Percentiles rank a stretch among this genome's conserved stretches.
These are phyloP conservation scores for Talaromyces sp. DNA, from an alignment of 2,329 filamentous ascomycete genomes.

Conservation along the genomic window DNA sequence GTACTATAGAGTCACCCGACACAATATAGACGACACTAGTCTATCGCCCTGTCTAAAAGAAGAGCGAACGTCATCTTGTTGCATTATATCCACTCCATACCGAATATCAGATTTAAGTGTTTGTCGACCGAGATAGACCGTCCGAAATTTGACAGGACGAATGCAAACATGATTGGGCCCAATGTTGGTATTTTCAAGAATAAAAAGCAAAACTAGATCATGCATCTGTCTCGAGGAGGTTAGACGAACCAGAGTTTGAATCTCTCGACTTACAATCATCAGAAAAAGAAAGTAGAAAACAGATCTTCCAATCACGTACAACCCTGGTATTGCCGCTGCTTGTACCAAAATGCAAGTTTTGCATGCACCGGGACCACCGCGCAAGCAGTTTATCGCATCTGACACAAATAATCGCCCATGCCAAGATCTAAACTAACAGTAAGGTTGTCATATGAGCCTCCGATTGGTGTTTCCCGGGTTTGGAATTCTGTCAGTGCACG, in stretches of 20 bases:
- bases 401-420: not conserved
- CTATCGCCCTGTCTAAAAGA: not conserved
- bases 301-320: not conserved
- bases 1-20: not conserved
- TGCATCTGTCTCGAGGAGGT: not conserved
- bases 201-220: not conserved
- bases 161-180: not conserved
- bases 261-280: too few species aligned
- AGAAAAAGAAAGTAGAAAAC: not conserved
- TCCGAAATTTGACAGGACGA: not conserved
- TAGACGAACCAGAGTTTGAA: not conserved
- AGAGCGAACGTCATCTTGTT: not conserved
- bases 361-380: not conserved
- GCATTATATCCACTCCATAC: not conserved
- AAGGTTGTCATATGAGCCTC: conserved; percentile 2
- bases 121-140: not conserved
- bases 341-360: not conserved
- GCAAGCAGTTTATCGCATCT: not conserved
- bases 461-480: not conserved
- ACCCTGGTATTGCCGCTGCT: not conserved
- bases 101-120: not conserved
- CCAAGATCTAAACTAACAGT: not conserved
- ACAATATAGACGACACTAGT: not conserved
- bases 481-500: not conserved
- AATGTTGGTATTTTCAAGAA: not conserved